Percentiles rank a stretch among this genome's conserved stretches.
Conservation (phyloP, 176 grass and related monocot genomes). For the Ensete ventricosum region DNA sequence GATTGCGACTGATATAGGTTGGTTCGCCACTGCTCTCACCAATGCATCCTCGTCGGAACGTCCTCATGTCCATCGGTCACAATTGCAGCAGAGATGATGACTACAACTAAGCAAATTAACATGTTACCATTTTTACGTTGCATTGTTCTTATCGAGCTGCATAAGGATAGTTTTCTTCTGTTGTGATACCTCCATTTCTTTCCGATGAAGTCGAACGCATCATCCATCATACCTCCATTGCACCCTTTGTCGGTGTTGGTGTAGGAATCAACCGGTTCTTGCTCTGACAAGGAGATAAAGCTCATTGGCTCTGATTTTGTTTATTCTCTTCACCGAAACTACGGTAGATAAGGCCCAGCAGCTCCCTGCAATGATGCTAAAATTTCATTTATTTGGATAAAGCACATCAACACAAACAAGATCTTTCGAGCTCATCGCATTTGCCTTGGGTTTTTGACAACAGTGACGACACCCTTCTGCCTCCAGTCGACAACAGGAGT, state of each 20-base stretch:
- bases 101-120: no score
- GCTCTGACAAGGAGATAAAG: conserved; percentile 62
- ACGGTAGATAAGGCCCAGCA: conserved; percentile 77
- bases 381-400: not conserved
- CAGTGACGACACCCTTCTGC: conserved; percentile 15
- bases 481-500: conserved; percentile 28
- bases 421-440: conserved; percentile 18
- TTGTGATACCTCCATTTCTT: conserved; percentile 55
- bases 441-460: conserved; percentile 29
- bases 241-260: conserved; percentile 25
- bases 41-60: conserved; percentile 43
- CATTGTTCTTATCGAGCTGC: conserved; percentile 31
- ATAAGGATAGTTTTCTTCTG: conserved; percentile 53
- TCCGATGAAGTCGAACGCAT: conserved; percentile 64
- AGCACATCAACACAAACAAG: not conserved
- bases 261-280: conserved; percentile 68
- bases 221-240: conserved; percentile 71
- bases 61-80: conserved; percentile 56
- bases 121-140: conserved; percentile 26
- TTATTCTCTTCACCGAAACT: conserved; percentile 62
- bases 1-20: conserved; percentile 52
- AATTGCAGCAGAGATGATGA: conserved; percentile 26
- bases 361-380: conserved; percentile 26
- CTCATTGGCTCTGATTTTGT: conserved; percentile 51
- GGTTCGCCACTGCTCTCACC: conserved; percentile 42